Evolutionary conservation across 768 basidiomycete species (phyloP).

Genomic region (Leucocoprinus leucothites): DNA sequence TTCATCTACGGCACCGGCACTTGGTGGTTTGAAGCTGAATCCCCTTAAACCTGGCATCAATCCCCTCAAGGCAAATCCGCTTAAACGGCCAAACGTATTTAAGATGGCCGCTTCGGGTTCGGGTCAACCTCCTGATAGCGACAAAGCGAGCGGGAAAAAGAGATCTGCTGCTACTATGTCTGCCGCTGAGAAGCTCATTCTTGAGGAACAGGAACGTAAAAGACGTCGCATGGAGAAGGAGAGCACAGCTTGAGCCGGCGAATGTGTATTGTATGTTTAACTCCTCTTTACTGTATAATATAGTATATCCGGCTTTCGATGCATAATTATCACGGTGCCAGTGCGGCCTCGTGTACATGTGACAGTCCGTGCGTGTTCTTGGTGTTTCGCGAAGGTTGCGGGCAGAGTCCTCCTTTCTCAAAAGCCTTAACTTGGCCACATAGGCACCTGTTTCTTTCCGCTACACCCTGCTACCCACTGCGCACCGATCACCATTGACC

Average conservation of each 20-base stretch:
- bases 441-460: too few relatives aligned
- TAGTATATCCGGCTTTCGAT: neutral
- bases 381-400: too few relatives aligned
- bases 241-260: constrained; percentile 22
- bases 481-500: too few relatives aligned
- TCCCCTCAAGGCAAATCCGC: constrained; percentile 62
- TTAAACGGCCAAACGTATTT: constrained; percentile 76
- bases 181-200: constrained; percentile 81
- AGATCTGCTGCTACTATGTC: constrained; percentile 59
- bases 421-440: too few relatives aligned
- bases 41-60: constrained; percentile 55
- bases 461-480: too few relatives aligned
- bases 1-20: constrained; percentile 30
- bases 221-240: constrained; percentile 68
- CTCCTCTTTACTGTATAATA: constrained; percentile 3
- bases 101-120: constrained; percentile 42
- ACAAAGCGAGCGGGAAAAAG: constrained; percentile 52
- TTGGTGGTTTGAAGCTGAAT: constrained; percentile 58
- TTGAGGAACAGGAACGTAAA: constrained; percentile 91
- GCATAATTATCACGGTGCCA: neutral
- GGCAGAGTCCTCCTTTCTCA: too few relatives aligned
- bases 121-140: constrained; percentile 31
- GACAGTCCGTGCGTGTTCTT: too few relatives aligned
- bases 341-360: neutral
- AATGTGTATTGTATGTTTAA: constrained; percentile 12